Evolutionary conservation across 495 filamentous ascomycete species (phyloP), one percentile per base, ranked within the genome.

Genomic region (Chaetomium cochliodes): DNA sequence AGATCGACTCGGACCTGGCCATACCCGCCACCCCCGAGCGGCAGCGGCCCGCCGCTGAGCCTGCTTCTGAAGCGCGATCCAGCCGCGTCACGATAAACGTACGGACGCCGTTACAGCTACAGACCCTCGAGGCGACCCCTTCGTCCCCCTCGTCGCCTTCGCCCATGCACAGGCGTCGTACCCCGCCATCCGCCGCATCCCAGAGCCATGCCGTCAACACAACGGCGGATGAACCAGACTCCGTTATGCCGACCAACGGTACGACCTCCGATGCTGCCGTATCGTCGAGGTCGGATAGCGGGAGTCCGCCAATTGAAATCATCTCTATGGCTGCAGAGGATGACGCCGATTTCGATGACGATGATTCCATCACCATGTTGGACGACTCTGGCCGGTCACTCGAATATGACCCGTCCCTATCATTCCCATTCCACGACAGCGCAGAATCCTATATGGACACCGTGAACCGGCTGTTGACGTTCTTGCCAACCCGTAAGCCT

Each of bases 41-140:
- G 56, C 67, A 65, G 55, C 69, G 26, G 39, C 67, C 50, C 58
- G 70, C 78, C 20, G 8, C 28, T 9, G 69, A 67, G 25, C 72
- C 63, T 46, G 74, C 67, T 33, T 63, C 73, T 16, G 77, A 69
- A 9, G 74, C 75, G 18, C 75, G 74, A 46, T 81, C 80, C 16
- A 84, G 80, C 70, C 75, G 76, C 66, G 81, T 85, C 60, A 84
- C 82, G 20, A 79, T 85, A 50, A 85, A 86, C 61, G 72, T 84
- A 22, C 78, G 82, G 58, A 83, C 72, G 25, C 63, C 77, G 66
- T 64, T 4, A 50, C 72, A 70, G 50, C 63, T 4, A 50, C 72
- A 70, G 50, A 58, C 67, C 8, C 69, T 75, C 33, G 79, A 78
- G 23, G 67, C 71, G 18, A 77, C 75, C 30, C 74, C 78, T 3